phyloP scores from a whole-genome alignment of 176 grass and related monocot genomes.

The Rhipidocladum racemiflorum region DNA sequence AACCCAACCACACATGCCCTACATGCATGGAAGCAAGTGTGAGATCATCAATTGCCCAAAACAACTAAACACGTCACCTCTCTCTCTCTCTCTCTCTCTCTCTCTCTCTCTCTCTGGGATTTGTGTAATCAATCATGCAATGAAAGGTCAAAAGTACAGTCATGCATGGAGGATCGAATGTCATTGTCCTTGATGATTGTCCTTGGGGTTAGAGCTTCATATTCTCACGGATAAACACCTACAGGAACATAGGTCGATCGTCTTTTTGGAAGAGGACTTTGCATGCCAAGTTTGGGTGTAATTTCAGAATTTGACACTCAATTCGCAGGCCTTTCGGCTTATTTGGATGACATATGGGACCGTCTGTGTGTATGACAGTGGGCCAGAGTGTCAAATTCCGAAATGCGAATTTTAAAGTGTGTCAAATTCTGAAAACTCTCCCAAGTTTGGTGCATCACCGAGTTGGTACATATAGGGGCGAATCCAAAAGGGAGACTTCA shows the following conservation, averaged over 20 bases:
- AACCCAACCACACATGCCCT: neutral
- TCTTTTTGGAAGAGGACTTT: neutral
- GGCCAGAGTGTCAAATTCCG: too few relatives aligned
- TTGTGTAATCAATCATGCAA: neutral
- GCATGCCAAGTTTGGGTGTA: neutral
- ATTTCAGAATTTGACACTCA: too few relatives aligned
- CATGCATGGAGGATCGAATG: constrained; percentile 20
- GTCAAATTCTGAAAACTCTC: too few relatives aligned
- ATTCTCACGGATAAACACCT: neutral
- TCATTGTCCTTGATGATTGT: neutral
- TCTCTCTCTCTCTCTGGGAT: neutral
- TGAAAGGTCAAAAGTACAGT: neutral
- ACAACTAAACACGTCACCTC: neutral
- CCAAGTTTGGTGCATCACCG: too few relatives aligned
- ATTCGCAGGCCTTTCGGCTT: too few relatives aligned
- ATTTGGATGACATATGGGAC: too few relatives aligned
- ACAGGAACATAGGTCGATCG: neutral
- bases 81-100: too few relatives aligned
- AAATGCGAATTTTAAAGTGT: too few relatives aligned
- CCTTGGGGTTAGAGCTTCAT: too few relatives aligned
- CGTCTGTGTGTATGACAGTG: too few relatives aligned
- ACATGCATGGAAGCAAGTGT: neutral
- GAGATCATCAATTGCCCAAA: neutral
- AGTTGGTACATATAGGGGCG: too few relatives aligned
- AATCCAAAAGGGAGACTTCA: too few relatives aligned